Evolutionary conservation across 2,329 filamentous ascomycete genomes (phyloP), one percentile per base, ranked within the genome.

Genomic region (Aphanocladium album): DNA sequence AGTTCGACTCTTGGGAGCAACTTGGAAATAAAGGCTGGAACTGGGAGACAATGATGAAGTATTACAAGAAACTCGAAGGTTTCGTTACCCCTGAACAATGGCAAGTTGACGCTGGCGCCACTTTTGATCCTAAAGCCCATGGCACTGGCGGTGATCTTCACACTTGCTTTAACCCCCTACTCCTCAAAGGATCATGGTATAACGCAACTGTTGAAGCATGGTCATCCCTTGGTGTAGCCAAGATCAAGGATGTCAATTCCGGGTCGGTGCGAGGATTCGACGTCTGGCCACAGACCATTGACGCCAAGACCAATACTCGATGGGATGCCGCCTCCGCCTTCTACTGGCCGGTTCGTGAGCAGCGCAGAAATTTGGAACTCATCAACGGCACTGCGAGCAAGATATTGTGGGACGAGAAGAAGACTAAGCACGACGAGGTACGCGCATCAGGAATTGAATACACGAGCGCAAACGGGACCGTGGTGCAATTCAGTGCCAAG

Each of bases 1-100:
- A 80, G 54, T 73, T 78, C 45, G 74, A 80, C 58, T 73, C 73
- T 5, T 80, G 77, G 77, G 76, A 77, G 60, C 2, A 60, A 11
- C 67, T 80, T 2, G 77, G 77, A 1, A 79, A 78, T 58, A 57
- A 68, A 2, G 77, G 76, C 12, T 80, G 78, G 78, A 75, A 76
- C 47, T 80, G 77, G 74, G 67, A 77, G 1, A 65, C 69, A 5
- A 67, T 84, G 25, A 71, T 76, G 7, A 76, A 74, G 0, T 82
- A 83, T 63, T 78, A 79, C 65, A 77, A 75, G 35, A 76, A 77
- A 66, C 72, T 76, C 12, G 75, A 78, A 63, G 64, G 62, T 2
- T 74, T 76, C 43, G 68, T 70, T 1, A 49, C 65, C 0, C 77
- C 77, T 1, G 69, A 66, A 2, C 51, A 63, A 0, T 71, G 69